Percentiles rank a stretch among this genome's conserved stretches.
Evolutionary conservation across 371 early-diverging fungal species (phyloP).

Genomic region (Mortierella sp.): DNA sequence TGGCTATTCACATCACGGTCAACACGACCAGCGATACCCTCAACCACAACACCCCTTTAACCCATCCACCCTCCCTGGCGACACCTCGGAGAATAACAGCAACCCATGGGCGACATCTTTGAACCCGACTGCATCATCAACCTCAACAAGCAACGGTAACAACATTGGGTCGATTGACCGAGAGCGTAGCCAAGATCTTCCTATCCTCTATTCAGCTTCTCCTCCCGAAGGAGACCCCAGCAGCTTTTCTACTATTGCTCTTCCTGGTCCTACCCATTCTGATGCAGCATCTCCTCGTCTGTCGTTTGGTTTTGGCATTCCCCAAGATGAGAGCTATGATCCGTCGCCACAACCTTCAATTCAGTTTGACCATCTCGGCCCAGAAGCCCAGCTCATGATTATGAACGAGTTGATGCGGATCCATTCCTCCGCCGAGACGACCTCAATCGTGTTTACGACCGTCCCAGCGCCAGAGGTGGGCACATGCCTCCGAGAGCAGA

Average conservation of each 20-base stretch:
- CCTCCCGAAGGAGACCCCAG: neutral
- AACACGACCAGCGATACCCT: neutral
- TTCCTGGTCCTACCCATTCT: neutral
- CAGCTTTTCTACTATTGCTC: neutral
- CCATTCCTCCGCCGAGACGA: conserved; percentile 57
- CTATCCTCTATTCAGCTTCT: neutral
- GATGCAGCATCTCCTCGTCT: neutral
- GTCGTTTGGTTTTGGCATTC: neutral
- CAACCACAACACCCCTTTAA: neutral
- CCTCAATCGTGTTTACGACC: conserved; percentile 67
- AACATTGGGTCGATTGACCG: neutral
- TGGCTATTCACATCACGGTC: conserved; percentile 1
- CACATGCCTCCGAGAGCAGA: conserved; percentile 55
- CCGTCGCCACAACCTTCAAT: conserved; percentile 8
- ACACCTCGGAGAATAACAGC: neutral
- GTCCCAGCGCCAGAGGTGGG: conserved; percentile 69
- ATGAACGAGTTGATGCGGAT: conserved; percentile 69
- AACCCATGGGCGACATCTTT: neutral
- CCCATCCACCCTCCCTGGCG: neutral
- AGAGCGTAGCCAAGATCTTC: neutral
- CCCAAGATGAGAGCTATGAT: neutral
- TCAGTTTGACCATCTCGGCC: conserved; percentile 66
- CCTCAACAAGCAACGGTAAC: neutral
- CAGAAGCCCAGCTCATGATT: conserved; percentile 62
- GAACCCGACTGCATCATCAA: neutral